These are phyloP conservation scores for Basipetospora chlamydospora DNA, from an alignment of 2,329 filamentous ascomycete species.

Conservation along the genomic window DNA sequence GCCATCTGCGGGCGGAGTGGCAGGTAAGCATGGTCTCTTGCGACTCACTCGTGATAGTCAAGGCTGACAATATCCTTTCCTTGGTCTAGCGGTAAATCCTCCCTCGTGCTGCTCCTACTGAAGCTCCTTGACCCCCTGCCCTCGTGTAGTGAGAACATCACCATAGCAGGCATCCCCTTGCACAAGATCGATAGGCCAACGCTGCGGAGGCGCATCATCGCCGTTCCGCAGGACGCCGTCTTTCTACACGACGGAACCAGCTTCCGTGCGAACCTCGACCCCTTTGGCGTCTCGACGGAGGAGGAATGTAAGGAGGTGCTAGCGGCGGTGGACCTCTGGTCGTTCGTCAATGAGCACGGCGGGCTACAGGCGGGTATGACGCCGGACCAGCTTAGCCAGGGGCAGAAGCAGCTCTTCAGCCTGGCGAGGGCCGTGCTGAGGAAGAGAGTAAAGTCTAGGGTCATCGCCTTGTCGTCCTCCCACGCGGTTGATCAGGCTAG, in stretches of 20 bases:
- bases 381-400: constrained; percentile 35
- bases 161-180: constrained; percentile 27
- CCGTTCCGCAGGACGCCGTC: constrained; percentile 38
- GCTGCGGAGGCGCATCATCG: constrained; percentile 32
- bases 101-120: constrained; percentile 23
- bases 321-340: constrained; percentile 18
- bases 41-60: neutral
- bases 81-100: constrained; percentile 33
- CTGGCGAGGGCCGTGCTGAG: constrained; percentile 44
- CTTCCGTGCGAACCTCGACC: constrained; percentile 28
- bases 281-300: constrained; percentile 15
- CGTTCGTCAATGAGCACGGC: constrained; percentile 8
- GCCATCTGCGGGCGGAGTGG: constrained; percentile 23
- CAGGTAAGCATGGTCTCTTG: constrained; percentile 9
- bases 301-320: constrained; percentile 21
- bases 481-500: no score
- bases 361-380: constrained; percentile 18
- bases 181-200: constrained; percentile 22
- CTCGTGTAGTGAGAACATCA: constrained; percentile 14
- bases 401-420: constrained; percentile 50
- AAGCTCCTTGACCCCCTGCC: constrained; percentile 25
- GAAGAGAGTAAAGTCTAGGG: constrained; percentile 13
- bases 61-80: no score
- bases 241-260: constrained; percentile 31
- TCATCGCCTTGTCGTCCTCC: no score